Conservation (phyloP, 768 basidiomycete genomes). For the Mycena rosella region DNA sequence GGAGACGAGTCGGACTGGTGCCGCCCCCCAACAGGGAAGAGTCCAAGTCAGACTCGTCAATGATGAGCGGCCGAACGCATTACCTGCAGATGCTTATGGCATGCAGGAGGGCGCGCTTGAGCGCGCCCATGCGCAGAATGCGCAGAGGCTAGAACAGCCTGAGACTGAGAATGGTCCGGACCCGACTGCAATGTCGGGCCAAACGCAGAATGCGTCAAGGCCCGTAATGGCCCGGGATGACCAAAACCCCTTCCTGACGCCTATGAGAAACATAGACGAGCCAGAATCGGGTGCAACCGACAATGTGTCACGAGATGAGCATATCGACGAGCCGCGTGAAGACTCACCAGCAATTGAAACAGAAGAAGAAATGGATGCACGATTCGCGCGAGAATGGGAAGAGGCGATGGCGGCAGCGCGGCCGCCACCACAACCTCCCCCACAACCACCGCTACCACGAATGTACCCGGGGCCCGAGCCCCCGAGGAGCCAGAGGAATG, state of each 20-base stretch:
- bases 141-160: too few species aligned
- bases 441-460: neutral
- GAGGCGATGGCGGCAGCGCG: neutral
- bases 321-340: too few species aligned
- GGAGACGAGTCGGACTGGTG: constrained; percentile 3
- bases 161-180: neutral
- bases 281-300: too few species aligned
- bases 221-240: too few species aligned
- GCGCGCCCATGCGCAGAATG: neutral
- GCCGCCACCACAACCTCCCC: neutral
- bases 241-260: neutral
- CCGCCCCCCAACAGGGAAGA: neutral
- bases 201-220: too few species aligned
- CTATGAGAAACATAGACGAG: neutral
- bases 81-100: too few species aligned
- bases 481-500: neutral
- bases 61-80: neutral
- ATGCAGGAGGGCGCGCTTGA: neutral
- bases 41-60: neutral
- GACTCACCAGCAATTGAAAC: neutral
- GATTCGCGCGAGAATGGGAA: neutral
- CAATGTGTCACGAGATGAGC: too few species aligned
- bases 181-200: too few species aligned
- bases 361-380: neutral
- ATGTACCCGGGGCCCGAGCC: neutral